Evolutionary conservation across 1,139 yeast species (phyloP), one percentile per base, ranked within the genome.

Genomic region (Torulaspora globosa): DNA sequence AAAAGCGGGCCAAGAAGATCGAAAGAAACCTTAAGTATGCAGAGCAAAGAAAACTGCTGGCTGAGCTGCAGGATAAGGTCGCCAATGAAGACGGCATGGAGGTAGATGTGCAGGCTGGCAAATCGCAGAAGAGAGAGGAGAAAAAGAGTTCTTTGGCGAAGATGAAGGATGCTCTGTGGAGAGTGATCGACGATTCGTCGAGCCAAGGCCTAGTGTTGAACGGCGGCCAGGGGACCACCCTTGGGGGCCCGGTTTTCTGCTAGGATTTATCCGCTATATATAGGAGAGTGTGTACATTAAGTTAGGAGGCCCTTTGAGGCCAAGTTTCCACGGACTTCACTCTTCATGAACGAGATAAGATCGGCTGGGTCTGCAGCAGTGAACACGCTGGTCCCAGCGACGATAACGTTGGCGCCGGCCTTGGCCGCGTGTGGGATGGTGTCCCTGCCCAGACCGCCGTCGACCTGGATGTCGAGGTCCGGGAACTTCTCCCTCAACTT

Each of bases 391-490:
- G 98, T 92, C 36, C 99, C 99, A 2, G 98, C 97, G 44, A 92
- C 99, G 63, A 94, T 90, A 39, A 92, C 97, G 66, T 92, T 92
- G 44, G 98, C 98, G 47, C 97, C 97, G 9, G 97, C 97, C 48
- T 76, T 75, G 18, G 97, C 96, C 47, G 97, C 97, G 30, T 75
- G 76, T 44, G 79, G 84, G 45, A 88, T 80, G 5, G 95, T 92
- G 41, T 79, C 89, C 55, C 81, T 82, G 49, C 95, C 95, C 53
- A 92, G 73, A 0, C 99, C 99, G 52, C 99, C 99, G 65, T 92
- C 99, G 28, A 92, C 99, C 70, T 92, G 94, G 57, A 92, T 86
- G 68, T 92, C 82, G 65, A 90, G 72, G 29, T 81, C 65, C 14
- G 97, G 97, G 68, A 74, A 86, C 63, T 75, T 78, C 41, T 68